phyloP scores from a whole-genome alignment of 805 yeast genomes.

The Metschnikowia anglica region DNA sequence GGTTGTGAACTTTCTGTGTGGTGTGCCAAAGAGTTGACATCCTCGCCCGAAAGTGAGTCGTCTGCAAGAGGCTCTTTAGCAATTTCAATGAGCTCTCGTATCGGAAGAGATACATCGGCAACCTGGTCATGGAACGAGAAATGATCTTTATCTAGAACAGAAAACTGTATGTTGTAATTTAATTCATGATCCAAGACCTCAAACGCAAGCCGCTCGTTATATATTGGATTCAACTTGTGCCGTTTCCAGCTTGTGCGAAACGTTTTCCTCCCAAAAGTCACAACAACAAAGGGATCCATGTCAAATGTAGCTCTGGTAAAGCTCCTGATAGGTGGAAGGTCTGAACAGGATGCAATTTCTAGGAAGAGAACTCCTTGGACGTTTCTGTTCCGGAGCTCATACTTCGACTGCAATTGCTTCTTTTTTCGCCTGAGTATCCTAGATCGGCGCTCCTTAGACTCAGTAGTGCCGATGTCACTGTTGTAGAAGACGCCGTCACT shows the following conservation, averaged over 20 bases:
- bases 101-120: conserved; percentile 60
- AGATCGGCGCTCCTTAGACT: conserved; percentile 1
- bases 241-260: conserved; percentile 82
- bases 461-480: conserved; percentile 6
- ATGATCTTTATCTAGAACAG: conserved; percentile 80
- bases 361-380: conserved; percentile 72
- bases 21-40: not conserved
- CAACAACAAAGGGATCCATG: conserved; percentile 95
- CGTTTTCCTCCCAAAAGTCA: conserved; percentile 84
- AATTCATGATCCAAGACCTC: conserved; percentile 69
- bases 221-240: conserved; percentile 80
- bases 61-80: conserved; percentile 26
- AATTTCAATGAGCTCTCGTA: conserved; percentile 47
- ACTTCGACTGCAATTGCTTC: conserved; percentile 22
- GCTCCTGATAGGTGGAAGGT: conserved; percentile 74
- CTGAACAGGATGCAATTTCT: conserved; percentile 71
- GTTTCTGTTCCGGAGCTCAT: conserved; percentile 39
- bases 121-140: conserved; percentile 82
- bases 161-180: conserved; percentile 63
- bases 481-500: conserved; percentile 14
- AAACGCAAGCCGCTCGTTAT: conserved; percentile 76
- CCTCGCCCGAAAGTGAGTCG: not conserved
- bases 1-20: not conserved
- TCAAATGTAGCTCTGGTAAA: conserved; percentile 77
- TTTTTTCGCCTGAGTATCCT: conserved; percentile 6